Percentiles rank a stretch among this genome's conserved stretches.
These are phyloP conservation scores for Cucumis hystrix DNA, from an alignment of 306 rosid genomes.

Conservation along the genomic window DNA sequence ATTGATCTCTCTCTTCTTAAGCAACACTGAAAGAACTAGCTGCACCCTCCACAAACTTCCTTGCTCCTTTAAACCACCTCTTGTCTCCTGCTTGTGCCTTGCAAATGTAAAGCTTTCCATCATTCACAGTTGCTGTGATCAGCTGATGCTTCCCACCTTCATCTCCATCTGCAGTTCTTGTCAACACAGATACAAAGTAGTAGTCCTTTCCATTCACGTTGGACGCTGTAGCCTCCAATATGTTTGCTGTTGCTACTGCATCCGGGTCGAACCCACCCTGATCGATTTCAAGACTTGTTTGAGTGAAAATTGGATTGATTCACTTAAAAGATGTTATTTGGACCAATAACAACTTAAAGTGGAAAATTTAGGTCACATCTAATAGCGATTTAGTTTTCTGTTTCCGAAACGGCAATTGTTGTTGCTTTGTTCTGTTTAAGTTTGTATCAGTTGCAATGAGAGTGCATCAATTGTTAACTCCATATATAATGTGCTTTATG, in stretches of 20 bases:
- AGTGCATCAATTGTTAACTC: background rate
- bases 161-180: conserved; percentile 96
- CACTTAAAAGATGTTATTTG: background rate
- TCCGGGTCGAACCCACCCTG: conserved; percentile 91
- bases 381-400: background rate
- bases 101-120: conserved; percentile 75
- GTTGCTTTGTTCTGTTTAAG: background rate
- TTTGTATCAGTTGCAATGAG: background rate
- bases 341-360: background rate
- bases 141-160: conserved; percentile 97
- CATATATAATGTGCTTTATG: background rate
- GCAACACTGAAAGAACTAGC: conserved; percentile 87
- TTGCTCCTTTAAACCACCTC: conserved; percentile 98
- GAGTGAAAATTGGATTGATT: background rate
- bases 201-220: conserved; percentile 41
- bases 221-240: conserved; percentile 34
- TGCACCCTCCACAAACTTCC: conserved; percentile 66
- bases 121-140: conserved; percentile 70
- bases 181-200: conserved; percentile 65
- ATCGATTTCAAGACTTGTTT: background rate
- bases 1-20: conserved; percentile 10
- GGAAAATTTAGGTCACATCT: background rate
- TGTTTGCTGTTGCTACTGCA: conserved; percentile 74
- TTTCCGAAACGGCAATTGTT: too few species aligned
- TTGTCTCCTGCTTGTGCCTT: conserved; percentile 99